Percentiles rank a stretch among this genome's conserved stretches.
phyloP scores from a whole-genome alignment of 2,329 filamentous ascomycete genomes.

The Karstenula rhodostoma region DNA sequence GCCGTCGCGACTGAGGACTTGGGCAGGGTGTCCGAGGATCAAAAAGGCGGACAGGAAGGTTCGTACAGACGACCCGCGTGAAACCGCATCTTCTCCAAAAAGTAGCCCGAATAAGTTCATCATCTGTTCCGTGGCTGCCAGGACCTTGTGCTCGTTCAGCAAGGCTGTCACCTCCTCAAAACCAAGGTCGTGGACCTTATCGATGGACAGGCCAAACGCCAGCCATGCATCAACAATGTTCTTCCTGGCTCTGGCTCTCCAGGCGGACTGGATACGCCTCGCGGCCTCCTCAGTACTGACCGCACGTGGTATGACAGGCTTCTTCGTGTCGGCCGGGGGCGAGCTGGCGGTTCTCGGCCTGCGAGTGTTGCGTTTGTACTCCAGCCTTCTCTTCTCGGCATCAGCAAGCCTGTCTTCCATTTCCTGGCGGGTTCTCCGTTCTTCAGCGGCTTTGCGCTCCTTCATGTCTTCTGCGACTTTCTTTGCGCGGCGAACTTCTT shows the following conservation, averaged over 20 bases:
- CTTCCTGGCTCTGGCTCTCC: slow-evolving; percentile 67
- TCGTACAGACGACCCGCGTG: slow-evolving; percentile 72
- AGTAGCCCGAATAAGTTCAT: slow-evolving; percentile 73
- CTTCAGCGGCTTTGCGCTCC: slow-evolving; percentile 78
- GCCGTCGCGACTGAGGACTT: slow-evolving; percentile 79
- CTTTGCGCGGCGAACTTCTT: slow-evolving; percentile 84
- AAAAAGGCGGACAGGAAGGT: slow-evolving; percentile 83
- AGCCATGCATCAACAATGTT: slow-evolving; percentile 71
- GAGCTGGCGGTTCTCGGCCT: slow-evolving; percentile 66
- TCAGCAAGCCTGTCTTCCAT: slow-evolving; percentile 84
- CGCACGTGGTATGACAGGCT: slow-evolving; percentile 33
- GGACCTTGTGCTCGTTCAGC: slow-evolving; percentile 71
- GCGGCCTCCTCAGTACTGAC: slow-evolving; percentile 70
- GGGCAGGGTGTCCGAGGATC: slow-evolving; percentile 79
- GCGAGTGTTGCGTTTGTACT: slow-evolving; percentile 62
- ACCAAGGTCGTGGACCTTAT: slow-evolving; percentile 71
- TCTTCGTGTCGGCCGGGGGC: slow-evolving; percentile 55
- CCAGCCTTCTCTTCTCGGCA: slow-evolving; percentile 72
- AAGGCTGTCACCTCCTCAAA: slow-evolving; percentile 79
- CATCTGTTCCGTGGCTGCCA: slow-evolving; percentile 71
- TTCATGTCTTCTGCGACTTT: slow-evolving; percentile 84
- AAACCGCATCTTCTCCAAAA: slow-evolving; percentile 64
- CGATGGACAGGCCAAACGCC: slow-evolving; percentile 72
- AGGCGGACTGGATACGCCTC: slow-evolving; percentile 72
- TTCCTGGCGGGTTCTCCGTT: slow-evolving; percentile 72